Percentiles rank a stretch among this genome's conserved stretches.
Conservation (phyloP, 1,284 basidiomycete species). For the Sparassis latifolia region DNA sequence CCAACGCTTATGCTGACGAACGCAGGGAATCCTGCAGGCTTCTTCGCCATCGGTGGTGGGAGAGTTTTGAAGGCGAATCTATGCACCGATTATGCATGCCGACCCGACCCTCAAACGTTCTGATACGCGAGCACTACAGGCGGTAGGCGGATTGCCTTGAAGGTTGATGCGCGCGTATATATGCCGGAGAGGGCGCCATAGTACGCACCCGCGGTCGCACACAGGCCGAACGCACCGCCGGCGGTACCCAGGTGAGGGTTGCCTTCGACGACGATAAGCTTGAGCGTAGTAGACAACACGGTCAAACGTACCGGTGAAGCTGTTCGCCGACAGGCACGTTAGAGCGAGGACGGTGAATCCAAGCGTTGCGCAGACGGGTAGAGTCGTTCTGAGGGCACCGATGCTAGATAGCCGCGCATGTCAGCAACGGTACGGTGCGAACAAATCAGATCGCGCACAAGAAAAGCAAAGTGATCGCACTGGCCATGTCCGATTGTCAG, state of each 20-base stretch:
- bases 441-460: conserved; percentile 1
- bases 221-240: conserved; percentile 7
- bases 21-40: no score
- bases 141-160: conserved; percentile 6
- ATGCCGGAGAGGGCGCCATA: conserved; percentile 7
- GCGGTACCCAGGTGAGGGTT: conserved; percentile 6
- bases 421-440: no score
- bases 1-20: no score
- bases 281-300: no score
- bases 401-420: neutral
- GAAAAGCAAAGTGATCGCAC: conserved; percentile 7
- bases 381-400: conserved; percentile 7
- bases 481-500: neutral
- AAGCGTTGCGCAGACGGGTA: conserved; percentile 5
- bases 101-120: neutral
- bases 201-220: conserved; percentile 6
- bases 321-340: conserved; percentile 6
- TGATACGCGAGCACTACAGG: conserved; percentile 7
- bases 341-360: conserved; percentile 7
- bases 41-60: no score
- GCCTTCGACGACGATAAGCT: neutral
- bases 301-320: conserved; percentile 5
- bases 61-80: no score
- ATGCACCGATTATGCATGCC: no score
- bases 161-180: conserved; percentile 5